These are phyloP conservation scores for Tricholomella constricta DNA, from an alignment of 768 basidiomycete species.

Conservation along the genomic window DNA sequence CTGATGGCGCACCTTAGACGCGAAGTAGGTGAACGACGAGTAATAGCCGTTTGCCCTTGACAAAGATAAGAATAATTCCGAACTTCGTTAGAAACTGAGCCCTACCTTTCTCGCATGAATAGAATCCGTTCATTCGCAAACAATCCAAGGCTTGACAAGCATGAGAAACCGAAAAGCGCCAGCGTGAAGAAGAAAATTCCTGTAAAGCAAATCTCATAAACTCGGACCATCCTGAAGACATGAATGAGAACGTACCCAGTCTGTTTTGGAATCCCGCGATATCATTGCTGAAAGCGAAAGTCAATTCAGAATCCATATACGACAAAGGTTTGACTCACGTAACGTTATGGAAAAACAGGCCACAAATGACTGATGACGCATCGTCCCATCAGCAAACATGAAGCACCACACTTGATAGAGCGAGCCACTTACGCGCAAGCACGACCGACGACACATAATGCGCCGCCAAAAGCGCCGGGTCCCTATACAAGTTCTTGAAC, in stretches of 20 bases:
- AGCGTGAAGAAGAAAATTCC: slow-evolving; percentile 97
- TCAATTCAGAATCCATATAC: not conserved
- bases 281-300: slow-evolving; percentile 59
- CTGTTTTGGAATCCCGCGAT: slow-evolving; percentile 98
- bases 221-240: not conserved
- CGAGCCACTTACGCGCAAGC: slow-evolving; percentile 68
- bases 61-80: not conserved
- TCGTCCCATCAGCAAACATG: not conserved
- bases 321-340: slow-evolving; percentile 46
- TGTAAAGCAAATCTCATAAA: slow-evolving; percentile 21
- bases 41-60: slow-evolving; percentile 95
- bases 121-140: slow-evolving; percentile 95
- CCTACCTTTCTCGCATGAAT: slow-evolving; percentile 97
- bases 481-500: slow-evolving; percentile 97
- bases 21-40: slow-evolving; percentile 94
- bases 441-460: slow-evolving; percentile 87
- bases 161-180: slow-evolving; percentile 96
- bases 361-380: slow-evolving; percentile 72
- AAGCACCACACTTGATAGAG: slow-evolving; percentile 16
- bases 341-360: slow-evolving; percentile 89
- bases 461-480: slow-evolving; percentile 87
- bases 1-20: slow-evolving; percentile 68
- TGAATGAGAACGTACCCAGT: slow-evolving; percentile 53
- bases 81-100: not conserved
- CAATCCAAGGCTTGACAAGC: slow-evolving; percentile 87